Evolutionary conservation across 1,284 basidiomycete genomes (phyloP).

Genomic region (Psilocybe mexicana): DNA sequence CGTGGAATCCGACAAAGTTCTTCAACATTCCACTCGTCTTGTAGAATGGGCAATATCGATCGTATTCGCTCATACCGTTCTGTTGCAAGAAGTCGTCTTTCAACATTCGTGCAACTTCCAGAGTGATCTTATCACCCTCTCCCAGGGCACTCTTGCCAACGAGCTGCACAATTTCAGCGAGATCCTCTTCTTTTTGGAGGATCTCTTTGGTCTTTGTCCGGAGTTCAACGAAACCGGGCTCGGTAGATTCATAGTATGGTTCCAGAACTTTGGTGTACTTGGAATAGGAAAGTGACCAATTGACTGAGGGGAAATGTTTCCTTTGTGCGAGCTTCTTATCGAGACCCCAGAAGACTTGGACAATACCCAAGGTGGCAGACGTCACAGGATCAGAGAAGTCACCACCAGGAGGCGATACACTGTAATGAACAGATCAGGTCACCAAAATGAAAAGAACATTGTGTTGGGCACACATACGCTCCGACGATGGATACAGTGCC

Average conservation of each 20-base stretch:
- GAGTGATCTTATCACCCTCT: conserved; percentile 97
- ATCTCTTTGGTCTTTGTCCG: conserved; percentile 95
- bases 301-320: conserved; percentile 98
- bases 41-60: conserved; percentile 98
- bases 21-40: conserved; percentile 96
- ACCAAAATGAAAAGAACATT: not conserved
- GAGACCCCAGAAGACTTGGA: conserved; percentile 98
- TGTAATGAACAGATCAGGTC: conserved; percentile 31
- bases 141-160: conserved; percentile 98
- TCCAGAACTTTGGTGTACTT: conserved; percentile 98
- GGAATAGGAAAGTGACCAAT: conserved; percentile 98
- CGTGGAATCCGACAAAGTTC: conserved; percentile 96
- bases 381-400: conserved; percentile 99
- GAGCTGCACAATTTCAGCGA: conserved; percentile 98
- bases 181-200: conserved; percentile 96
- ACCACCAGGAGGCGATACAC: conserved; percentile 97
- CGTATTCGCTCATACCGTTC: conserved; percentile 98
- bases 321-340: conserved; percentile 97
- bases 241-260: conserved; percentile 87
- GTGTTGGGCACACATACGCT: conserved; percentile 65
- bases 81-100: conserved; percentile 99
- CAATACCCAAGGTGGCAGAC: conserved; percentile 95
- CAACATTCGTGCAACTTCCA: conserved; percentile 96
- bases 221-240: conserved; percentile 92
- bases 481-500: conserved; percentile 99